Evolutionary conservation across 345 rosid genomes (phyloP), one percentile per base, ranked within the genome.

Genomic region (Heritiera littoralis): DNA sequence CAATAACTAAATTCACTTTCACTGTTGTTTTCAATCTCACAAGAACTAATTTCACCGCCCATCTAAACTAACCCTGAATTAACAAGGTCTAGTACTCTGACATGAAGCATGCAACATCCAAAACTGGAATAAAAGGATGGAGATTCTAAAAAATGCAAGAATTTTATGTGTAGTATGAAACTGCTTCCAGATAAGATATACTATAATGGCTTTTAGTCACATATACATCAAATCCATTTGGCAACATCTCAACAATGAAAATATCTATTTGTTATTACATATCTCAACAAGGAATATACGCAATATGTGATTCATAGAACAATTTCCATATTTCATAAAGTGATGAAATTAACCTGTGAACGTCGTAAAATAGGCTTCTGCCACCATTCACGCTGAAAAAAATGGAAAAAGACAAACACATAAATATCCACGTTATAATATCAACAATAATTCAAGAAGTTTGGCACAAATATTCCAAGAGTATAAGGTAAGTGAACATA

Each of bases 301-400:
- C 17, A 28, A 13, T 9, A 32, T 9, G 76, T 17, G 38, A 38
- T 73, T 54, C 76, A 73, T 55, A 32, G 48, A 55, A 73, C 64
- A 73, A 55, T 60, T 54, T 17, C 49, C 64, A 79, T 40, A 65
- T 18, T 23, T 40, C 18, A 66, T 51, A 66, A 77, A 81, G 80
- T 66, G 32, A 83, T 18, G 43, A 69, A 12, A 84, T 87, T 86
- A 75, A 96, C 99, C 99, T 96, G 99, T 79, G 94, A 85, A n/a
- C 98, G 97, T 66, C 99, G 95, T 81, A 97, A 85, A 81, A 93
- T 72, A 78, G 99, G 99, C 85, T 97, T 97, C 90, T 97, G 98
- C 99, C 98, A 92, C 82, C 90, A 85, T 87, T 90, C 92, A 63
- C 99, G 98, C 99, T 97, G 90, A 79, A 78, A 65, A 56, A 48